These are phyloP conservation scores for Xylaria acuta DNA, from an alignment of 495 filamentous ascomycete genomes.

Conservation along the genomic window DNA sequence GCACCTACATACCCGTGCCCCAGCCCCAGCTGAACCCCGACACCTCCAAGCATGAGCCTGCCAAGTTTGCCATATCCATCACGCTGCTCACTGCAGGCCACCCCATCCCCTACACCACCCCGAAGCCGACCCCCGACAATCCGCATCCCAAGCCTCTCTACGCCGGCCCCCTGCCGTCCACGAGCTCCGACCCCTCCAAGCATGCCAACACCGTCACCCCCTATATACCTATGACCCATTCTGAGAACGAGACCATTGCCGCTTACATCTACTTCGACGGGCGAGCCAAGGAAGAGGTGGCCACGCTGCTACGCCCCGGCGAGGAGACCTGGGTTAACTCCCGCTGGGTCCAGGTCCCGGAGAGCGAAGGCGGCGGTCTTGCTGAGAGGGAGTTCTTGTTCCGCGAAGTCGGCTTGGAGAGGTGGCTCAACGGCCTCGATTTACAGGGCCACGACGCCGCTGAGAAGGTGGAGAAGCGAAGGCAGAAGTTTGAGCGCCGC, in stretches of 20 bases:
- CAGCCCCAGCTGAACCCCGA: conserved; percentile 76
- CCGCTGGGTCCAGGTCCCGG: conserved; percentile 92
- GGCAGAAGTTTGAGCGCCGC: conserved; percentile 88
- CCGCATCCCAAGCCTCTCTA: conserved; percentile 79
- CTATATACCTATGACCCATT: conserved; percentile 87
- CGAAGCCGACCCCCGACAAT: conserved; percentile 72
- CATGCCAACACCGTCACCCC: conserved; percentile 70
- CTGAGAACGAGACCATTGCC: conserved; percentile 93
- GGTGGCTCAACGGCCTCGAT: conserved; percentile 94
- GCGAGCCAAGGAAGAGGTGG: conserved; percentile 93
- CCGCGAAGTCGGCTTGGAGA: conserved; percentile 93
- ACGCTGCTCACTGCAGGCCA: conserved; percentile 89
- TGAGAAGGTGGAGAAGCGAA: conserved; percentile 84
- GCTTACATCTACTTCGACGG: conserved; percentile 99
- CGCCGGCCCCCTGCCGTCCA: conserved; percentile 69
- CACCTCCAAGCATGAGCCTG: conserved; percentile 79
- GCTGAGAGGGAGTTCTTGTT: conserved; percentile 98
- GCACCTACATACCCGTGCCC: conserved; percentile 94
- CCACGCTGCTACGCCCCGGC: conserved; percentile 87
- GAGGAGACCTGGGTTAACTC: conserved; percentile 99
- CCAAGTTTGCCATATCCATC: conserved; percentile 95
- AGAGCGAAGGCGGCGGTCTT: conserved; percentile 88
- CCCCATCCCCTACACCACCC: conserved; percentile 86
- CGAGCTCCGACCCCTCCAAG: conserved; percentile 47
- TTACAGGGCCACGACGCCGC: conserved; percentile 84